Evolutionary conservation across 1,139 yeast species (phyloP).

Genomic region (Eremothecium cymbalariae): DNA sequence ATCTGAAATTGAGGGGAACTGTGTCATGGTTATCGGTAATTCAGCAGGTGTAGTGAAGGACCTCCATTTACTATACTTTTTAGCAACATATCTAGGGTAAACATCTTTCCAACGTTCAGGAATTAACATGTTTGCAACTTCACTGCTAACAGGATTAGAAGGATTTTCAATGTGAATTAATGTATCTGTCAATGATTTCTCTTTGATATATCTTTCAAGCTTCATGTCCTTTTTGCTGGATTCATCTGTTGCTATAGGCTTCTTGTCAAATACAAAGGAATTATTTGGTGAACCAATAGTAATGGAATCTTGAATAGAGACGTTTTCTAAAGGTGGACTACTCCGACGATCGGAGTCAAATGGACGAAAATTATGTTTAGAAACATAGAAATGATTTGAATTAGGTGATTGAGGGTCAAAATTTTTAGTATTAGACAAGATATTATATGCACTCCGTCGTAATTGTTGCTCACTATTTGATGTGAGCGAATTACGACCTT

Average conservation of each 20-base stretch:
- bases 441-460: not conserved
- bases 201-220: not conserved
- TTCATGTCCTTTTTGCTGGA: constrained; percentile 8
- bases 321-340: not conserved
- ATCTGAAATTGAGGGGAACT: constrained; percentile 64
- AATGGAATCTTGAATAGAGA: constrained; percentile 9
- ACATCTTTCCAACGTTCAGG: constrained; percentile 84
- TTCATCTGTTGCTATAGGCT: constrained; percentile 6
- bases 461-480: constrained; percentile 1
- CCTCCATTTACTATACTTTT: constrained; percentile 80
- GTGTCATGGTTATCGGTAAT: constrained; percentile 68
- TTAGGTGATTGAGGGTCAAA: not conserved
- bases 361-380: constrained; percentile 1
- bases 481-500: constrained; percentile 1
- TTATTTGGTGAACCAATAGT: constrained; percentile 8
- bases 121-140: constrained; percentile 37
- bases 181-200: constrained; percentile 24
- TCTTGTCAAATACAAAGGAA: constrained; percentile 5
- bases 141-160: constrained; percentile 47
- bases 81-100: constrained; percentile 59
- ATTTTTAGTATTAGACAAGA: not conserved
- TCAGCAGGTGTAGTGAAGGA: constrained; percentile 92
- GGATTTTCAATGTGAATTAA: constrained; percentile 71
- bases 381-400: not conserved
- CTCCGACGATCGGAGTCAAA: not conserved